phyloP scores from a whole-genome alignment of 352 stramenopile species.

The Pythium aphanidermatum region DNA sequence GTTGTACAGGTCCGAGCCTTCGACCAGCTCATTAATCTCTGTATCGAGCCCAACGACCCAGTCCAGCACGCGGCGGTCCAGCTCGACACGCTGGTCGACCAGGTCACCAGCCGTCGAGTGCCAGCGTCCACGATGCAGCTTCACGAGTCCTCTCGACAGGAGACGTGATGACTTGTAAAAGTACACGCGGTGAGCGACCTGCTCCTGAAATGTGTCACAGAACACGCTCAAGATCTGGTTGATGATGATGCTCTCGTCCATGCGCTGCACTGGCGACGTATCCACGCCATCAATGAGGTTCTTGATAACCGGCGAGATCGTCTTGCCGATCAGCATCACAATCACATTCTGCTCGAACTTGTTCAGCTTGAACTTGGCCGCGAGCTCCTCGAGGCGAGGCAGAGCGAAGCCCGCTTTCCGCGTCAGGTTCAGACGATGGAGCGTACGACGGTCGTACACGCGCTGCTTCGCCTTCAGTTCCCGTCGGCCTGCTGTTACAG shows the following conservation, averaged over 20 bases:
- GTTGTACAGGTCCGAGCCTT: conserved; percentile 83
- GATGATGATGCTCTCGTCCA: conserved; percentile 89
- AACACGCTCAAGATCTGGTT: conserved; percentile 87
- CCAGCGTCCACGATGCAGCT: conserved; percentile 76
- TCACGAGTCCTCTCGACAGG: conserved; percentile 68
- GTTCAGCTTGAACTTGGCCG: conserved; percentile 77
- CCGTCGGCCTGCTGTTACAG: conserved; percentile 52
- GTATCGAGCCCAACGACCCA: conserved; percentile 85
- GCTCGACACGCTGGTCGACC: conserved; percentile 81
- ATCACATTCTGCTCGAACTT: conserved; percentile 88
- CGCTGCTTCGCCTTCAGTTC: conserved; percentile 86
- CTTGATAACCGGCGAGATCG: conserved; percentile 86
- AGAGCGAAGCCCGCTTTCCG: conserved; percentile 48
- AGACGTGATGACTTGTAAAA: conserved; percentile 88
- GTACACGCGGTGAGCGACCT: conserved; percentile 79
- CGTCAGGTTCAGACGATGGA: conserved; percentile 58
- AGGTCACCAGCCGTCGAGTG: conserved; percentile 77
- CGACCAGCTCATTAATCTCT: conserved; percentile 87
- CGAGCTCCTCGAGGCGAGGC: conserved; percentile 71
- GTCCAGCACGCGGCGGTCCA: conserved; percentile 82
- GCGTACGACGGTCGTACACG: conserved; percentile 62
- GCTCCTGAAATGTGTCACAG: conserved; percentile 85
- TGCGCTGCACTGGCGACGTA: conserved; percentile 77
- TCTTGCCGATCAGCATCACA: conserved; percentile 88
- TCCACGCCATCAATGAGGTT: conserved; percentile 84